phyloP scores from a whole-genome alignment of 495 filamentous ascomycete species.

The Pyrenula aspistea region DNA sequence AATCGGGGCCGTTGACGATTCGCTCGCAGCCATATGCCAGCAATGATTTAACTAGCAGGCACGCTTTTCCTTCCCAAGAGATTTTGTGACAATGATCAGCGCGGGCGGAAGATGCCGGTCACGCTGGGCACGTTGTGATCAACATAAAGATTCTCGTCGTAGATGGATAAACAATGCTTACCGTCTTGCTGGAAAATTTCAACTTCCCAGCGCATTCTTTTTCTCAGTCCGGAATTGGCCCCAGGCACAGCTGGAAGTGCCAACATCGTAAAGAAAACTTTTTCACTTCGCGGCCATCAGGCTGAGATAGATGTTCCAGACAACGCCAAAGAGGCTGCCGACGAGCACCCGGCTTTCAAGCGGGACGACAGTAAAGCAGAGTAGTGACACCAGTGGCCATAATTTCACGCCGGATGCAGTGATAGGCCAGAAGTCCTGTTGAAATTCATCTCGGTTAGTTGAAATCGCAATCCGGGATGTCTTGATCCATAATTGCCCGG shows the following conservation, averaged over 20 bases:
- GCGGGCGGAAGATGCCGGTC: not conserved
- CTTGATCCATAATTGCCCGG: conserved; percentile 1
- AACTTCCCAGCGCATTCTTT: too few relatives aligned
- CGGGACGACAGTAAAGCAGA: conserved; percentile 72
- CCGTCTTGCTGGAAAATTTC: not conserved
- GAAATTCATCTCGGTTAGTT: conserved; percentile 1
- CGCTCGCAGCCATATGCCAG: not conserved
- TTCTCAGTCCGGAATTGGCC: not conserved
- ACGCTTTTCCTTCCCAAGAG: not conserved
- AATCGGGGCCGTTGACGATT: not conserved
- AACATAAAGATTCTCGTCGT: not conserved
- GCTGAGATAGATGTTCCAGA: conserved; percentile 83
- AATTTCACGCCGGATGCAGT: conserved; percentile 66
- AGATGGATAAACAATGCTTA: not conserved
- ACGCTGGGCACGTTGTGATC: not conserved
- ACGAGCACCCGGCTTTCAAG: conserved; percentile 65
- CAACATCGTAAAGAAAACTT: not conserved
- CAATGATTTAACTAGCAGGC: not conserved
- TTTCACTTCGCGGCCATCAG: conserved; percentile 35
- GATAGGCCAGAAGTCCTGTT: conserved; percentile 54
- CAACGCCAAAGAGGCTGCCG: conserved; percentile 67
- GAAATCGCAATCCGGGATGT: not conserved
- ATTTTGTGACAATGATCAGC: not conserved
- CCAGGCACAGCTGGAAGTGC: not conserved
- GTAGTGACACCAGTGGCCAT: conserved; percentile 68